A percentile compares a stretch with the other conserved stretches of the same genome.
Evolutionary conservation across 1,139 yeast genomes (phyloP).

Genomic region (Nakaseomyces glabratus): DNA sequence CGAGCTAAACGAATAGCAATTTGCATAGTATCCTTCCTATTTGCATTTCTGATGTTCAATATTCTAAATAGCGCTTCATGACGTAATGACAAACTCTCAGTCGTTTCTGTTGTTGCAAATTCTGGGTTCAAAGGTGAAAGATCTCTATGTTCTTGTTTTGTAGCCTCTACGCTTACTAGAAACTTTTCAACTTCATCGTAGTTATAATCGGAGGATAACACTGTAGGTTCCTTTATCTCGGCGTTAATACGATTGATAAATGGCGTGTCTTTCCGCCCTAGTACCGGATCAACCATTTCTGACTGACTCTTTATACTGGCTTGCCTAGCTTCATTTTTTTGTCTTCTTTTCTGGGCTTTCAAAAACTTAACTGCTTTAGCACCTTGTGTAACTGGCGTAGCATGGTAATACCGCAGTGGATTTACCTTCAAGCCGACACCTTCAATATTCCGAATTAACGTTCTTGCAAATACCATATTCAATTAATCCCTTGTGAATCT

Average conservation of each 20-base stretch:
- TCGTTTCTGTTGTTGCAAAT: conserved; percentile 23
- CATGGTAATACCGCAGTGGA: conserved; percentile 3
- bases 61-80: conserved; percentile 65
- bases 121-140: conserved; percentile 24
- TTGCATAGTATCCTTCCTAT: conserved; percentile 47
- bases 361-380: conserved; percentile 27
- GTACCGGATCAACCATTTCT: conserved; percentile 60
- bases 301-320: conserved; percentile 20
- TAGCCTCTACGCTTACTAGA: conserved; percentile 67
- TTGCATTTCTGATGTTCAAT: conserved; percentile 63
- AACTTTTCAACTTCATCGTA: conserved; percentile 64
- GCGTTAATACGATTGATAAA: conserved; percentile 61
- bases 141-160: conserved; percentile 38
- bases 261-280: conserved; percentile 61
- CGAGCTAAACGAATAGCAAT: conserved; percentile 58
- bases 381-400: conserved; percentile 13
- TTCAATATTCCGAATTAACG: no score
- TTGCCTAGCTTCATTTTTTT: conserved; percentile 33
- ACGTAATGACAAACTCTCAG: conserved; percentile 47
- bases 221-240: conserved; percentile 52
- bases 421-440: no score
- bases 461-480: no score
- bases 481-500: no score
- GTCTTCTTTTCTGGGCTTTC: conserved; percentile 32
- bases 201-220: conserved; percentile 51